Evolutionary conservation across 768 basidiomycete species (phyloP), one percentile per base, ranked within the genome.

Genomic region (Neoboletus subvelutipes): DNA sequence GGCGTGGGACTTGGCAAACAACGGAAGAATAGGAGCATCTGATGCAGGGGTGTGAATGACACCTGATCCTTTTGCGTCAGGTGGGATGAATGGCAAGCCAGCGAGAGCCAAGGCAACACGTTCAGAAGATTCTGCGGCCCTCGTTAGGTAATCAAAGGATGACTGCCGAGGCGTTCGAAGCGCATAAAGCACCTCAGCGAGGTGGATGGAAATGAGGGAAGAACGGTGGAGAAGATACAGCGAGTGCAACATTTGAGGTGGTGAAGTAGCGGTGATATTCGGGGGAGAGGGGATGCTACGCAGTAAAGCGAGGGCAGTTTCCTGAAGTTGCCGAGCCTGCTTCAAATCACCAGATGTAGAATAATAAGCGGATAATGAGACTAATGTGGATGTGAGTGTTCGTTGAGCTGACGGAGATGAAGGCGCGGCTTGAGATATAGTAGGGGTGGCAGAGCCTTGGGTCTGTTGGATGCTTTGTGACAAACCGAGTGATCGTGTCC

Each of bases 321-420:
- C 81, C 67, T 90, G 81, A 17, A 86, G 58, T 28, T 71, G 69
- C 62, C 77, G 79, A 7, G 90, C 89, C 61, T 83, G 74, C 28
- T 64, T 65, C 15, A 88, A 71, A 52, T 81, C 76, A 15, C 83
- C 80, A 3, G 83, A 78, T 24, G 79, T 83, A 17, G 88, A 84
- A 65, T 86, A 86, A 63, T 79, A 81, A 5, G 86, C 85, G 22
- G 90, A 92, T 24, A 88, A 67, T n/a, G 89, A 87, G 8, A 89
- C 81, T 4, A 91, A 75, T 13, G 81, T 75, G 24, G 82, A 83
- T 1, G 80, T 75, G 47, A 89, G 68, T 28, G 81, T 80, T 54
- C 90, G 80, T 65, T 91, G 89, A 24, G 78, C 80, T 45, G 77
- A 74, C 41, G 88, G 87, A 52, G 85, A 84, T 55, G 78, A 69